Conservation (phyloP, 164 flowering plant genomes). For the Chloranthus sessilifolius region DNA sequence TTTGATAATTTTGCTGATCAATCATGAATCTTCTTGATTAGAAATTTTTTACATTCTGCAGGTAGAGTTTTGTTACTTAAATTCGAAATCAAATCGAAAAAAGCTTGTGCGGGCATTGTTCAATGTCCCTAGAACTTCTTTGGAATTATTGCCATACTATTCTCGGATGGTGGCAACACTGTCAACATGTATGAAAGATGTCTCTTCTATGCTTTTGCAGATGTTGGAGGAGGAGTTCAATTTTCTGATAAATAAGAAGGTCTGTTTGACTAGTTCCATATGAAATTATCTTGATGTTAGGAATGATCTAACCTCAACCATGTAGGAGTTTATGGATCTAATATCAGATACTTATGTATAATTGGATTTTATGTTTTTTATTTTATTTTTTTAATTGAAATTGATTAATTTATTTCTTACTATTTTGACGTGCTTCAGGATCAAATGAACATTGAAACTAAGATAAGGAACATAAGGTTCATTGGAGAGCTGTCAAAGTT, state of each 20-base stretch:
- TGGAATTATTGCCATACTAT: slow-evolving; percentile 87
- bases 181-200: slow-evolving; percentile 96
- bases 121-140: slow-evolving; percentile 93
- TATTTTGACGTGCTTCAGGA: slow-evolving; percentile 47
- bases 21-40: background rate
- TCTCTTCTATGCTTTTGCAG: slow-evolving; percentile 69
- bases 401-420: background rate
- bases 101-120: slow-evolving; percentile 89
- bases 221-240: slow-evolving; percentile 93
- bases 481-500: slow-evolving; percentile 99
- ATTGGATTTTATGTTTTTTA: background rate
- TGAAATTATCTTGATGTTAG: slow-evolving; percentile 2
- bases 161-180: slow-evolving; percentile 98
- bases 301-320: background rate
- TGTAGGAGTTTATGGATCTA: background rate
- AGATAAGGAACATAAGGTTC: slow-evolving; percentile 89
- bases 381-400: background rate
- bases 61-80: slow-evolving; percentile 96
- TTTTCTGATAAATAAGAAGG: slow-evolving; percentile 88
- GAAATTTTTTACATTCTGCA: slow-evolving; percentile 23
- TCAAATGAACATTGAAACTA: slow-evolving; percentile 97
- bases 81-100: slow-evolving; percentile 83
- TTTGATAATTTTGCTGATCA: background rate
- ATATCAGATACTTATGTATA: background rate
- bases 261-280: slow-evolving; percentile 12